These are phyloP conservation scores for Acanthamoeba royreba DNA, from an alignment of 208 protist genomes.

Conservation along the genomic window DNA sequence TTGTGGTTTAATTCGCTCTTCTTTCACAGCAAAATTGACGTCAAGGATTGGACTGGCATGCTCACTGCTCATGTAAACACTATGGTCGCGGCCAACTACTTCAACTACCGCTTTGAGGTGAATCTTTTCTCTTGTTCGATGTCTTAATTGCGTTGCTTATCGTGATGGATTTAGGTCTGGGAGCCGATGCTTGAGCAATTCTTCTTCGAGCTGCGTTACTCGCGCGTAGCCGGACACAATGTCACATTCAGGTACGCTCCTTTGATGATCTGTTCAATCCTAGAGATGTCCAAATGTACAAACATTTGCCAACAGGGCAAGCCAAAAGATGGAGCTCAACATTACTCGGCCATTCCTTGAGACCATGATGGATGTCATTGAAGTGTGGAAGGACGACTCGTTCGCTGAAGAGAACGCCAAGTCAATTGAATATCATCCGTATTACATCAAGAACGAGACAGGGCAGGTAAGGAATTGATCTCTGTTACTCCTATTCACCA, in stretches of 20 bases:
- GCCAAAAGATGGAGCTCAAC: slow-evolving; percentile 16
- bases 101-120: background rate
- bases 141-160: background rate
- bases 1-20: background rate
- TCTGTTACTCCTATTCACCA: background rate
- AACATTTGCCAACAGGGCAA: background rate
- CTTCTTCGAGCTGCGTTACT: slow-evolving; percentile 14
- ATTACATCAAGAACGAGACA: slow-evolving; percentile 40
- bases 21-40: background rate
- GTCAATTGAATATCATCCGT: background rate
- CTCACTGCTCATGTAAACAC: background rate
- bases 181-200: slow-evolving; percentile 21
- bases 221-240: background rate
- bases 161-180: background rate
- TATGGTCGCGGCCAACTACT: background rate
- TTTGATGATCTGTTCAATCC: background rate
- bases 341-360: slow-evolving; percentile 20
- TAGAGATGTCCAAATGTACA: background rate
- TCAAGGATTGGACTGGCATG: background rate
- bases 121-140: background rate
- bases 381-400: background rate
- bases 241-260: background rate
- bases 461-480: background rate
- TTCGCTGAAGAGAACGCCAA: background rate
- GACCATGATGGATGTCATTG: background rate